These are phyloP conservation scores for Hyaloscypha finlandica DNA, from an alignment of 495 filamentous ascomycete species.

Conservation along the genomic window DNA sequence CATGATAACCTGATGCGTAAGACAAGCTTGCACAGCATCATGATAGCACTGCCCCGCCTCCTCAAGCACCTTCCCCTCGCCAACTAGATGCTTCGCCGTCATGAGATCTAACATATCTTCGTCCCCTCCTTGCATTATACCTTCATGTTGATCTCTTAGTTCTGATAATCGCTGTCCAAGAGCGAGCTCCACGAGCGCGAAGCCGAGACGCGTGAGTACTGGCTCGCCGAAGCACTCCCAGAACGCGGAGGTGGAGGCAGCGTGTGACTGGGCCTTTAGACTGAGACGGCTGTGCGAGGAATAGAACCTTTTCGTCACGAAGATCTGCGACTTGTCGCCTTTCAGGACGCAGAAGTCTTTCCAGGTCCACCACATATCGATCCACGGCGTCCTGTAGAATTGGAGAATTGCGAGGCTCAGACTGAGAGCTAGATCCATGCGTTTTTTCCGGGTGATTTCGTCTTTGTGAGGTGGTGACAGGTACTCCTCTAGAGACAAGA, in stretches of 20 bases:
- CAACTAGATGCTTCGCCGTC: conserved; percentile 9
- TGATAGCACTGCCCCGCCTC: conserved; percentile 12
- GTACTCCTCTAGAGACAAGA: too few relatives aligned
- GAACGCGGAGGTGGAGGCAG: background rate
- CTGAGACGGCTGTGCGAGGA: background rate
- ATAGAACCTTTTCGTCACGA: conserved; percentile 11
- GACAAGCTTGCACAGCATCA: conserved; percentile 7
- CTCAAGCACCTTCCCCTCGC: background rate
- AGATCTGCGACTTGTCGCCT: conserved; percentile 4
- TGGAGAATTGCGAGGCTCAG: conserved; percentile 25
- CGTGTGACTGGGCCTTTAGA: background rate
- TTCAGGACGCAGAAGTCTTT: conserved; percentile 18
- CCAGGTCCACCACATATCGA: conserved; percentile 16
- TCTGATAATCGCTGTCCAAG: conserved; percentile 19
- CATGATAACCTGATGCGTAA: conserved; percentile 1
- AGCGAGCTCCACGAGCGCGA: conserved; percentile 29
- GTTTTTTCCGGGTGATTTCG: background rate
- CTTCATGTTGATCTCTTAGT: background rate
- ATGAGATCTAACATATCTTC: background rate
- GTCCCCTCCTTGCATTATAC: too few relatives aligned
- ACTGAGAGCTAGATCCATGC: conserved; percentile 22
- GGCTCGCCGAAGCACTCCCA: conserved; percentile 18
- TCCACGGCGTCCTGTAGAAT: conserved; percentile 18
- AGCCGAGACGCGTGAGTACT: conserved; percentile 25
- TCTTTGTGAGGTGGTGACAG: too few relatives aligned